Conservation (phyloP, 2,329 filamentous ascomycete genomes). For the Endothia cerciana region DNA sequence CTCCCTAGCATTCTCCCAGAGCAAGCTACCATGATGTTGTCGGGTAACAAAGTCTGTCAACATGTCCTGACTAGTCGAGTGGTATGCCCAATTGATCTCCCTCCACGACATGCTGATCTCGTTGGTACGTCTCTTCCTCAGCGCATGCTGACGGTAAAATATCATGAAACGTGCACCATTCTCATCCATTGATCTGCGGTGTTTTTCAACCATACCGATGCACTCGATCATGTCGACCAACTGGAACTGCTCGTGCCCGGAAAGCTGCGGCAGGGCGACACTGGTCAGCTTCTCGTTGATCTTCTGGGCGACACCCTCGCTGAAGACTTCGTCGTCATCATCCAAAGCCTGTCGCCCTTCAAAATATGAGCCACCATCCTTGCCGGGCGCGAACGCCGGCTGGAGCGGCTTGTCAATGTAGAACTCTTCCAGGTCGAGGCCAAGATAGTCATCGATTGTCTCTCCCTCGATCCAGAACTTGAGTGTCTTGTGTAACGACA, state of each 20-base stretch:
- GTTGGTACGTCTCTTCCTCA: constrained; percentile 67
- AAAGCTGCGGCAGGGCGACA: constrained; percentile 77
- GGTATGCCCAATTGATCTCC: constrained; percentile 85
- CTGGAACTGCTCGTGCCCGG: constrained; percentile 84
- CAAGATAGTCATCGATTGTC: constrained; percentile 75
- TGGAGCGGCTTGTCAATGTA: constrained; percentile 43
- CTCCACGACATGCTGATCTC: constrained; percentile 73
- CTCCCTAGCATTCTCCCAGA: constrained; percentile 84
- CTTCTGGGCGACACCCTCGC: constrained; percentile 68
- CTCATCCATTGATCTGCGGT: constrained; percentile 86
- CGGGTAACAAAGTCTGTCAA: constrained; percentile 79
- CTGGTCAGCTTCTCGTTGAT: constrained; percentile 79
- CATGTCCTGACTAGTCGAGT: constrained; percentile 87
- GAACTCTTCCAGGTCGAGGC: constrained; percentile 64
- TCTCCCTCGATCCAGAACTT: constrained; percentile 87
- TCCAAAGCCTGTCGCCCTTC: constrained; percentile 43
- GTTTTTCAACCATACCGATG: constrained; percentile 79
- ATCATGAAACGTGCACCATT: constrained; percentile 87
- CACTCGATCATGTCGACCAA: constrained; percentile 85
- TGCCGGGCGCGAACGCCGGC: constrained; percentile 31
- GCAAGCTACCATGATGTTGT: constrained; percentile 77
- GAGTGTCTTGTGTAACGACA: constrained; percentile 73
- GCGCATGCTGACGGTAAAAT: constrained; percentile 80
- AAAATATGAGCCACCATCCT: constrained; percentile 44
- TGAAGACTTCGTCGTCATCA: constrained; percentile 66